Evolutionary conservation across 495 filamentous ascomycete genomes (phyloP).

Genomic region (Achaetomiella virescens): DNA sequence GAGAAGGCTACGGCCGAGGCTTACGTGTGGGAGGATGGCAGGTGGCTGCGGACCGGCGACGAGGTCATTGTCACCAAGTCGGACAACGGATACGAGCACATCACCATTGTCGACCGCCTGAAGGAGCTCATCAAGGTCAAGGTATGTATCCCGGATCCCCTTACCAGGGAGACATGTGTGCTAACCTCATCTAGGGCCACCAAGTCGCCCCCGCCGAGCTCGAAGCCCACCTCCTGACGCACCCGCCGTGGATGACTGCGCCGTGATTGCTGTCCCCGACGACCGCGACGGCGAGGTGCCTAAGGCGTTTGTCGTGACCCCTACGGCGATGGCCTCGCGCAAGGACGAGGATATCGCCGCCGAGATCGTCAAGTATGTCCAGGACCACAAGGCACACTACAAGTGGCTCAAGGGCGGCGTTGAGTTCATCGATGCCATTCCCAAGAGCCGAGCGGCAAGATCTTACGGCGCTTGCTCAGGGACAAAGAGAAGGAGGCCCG

Average conservation of each 20-base stretch:
- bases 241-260: slow-evolving; percentile 77
- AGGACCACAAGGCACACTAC: slow-evolving; percentile 76
- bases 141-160: slow-evolving; percentile 40
- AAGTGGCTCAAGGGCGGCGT: slow-evolving; percentile 88
- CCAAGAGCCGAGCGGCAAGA: slow-evolving; percentile 93
- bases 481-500: slow-evolving; percentile 71
- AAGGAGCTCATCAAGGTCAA: slow-evolving; percentile 96
- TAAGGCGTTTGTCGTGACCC: slow-evolving; percentile 82
- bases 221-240: slow-evolving; percentile 79
- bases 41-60: slow-evolving; percentile 85
- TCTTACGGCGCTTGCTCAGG: slow-evolving; percentile 70
- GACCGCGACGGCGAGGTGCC: slow-evolving; percentile 73
- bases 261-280: slow-evolving; percentile 76
- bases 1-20: slow-evolving; percentile 76
- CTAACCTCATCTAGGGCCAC: slow-evolving; percentile 50
- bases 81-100: slow-evolving; percentile 63
- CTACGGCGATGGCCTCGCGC: slow-evolving; percentile 52
- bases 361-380: slow-evolving; percentile 68
- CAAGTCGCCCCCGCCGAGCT: slow-evolving; percentile 93
- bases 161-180: neutral
- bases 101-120: slow-evolving; percentile 80
- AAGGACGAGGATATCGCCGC: slow-evolving; percentile 45
- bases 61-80: slow-evolving; percentile 65
- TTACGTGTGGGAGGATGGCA: slow-evolving; percentile 60
- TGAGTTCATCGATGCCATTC: slow-evolving; percentile 66